A percentile compares a stretch with the other conserved stretches of the same genome.
phyloP scores from a whole-genome alignment of 257 asterid species.

The Thymus quinquecostatus region DNA sequence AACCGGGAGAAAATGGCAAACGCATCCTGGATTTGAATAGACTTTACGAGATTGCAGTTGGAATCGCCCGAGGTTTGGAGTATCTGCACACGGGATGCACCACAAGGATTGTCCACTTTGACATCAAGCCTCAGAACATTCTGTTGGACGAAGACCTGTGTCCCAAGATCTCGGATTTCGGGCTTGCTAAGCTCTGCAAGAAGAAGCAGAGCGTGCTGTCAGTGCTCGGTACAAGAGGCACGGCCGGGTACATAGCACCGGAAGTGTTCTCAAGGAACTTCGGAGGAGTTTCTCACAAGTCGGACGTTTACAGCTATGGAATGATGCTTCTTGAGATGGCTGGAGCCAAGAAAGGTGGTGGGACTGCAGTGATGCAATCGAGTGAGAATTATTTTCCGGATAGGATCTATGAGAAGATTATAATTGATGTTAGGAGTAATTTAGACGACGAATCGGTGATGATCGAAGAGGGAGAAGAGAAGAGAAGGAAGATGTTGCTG shows the following conservation, averaged over 20 bases:
- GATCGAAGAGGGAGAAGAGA: constrained; percentile 39
- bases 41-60: constrained; percentile 60
- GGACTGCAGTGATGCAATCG: background rate
- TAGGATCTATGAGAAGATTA: constrained; percentile 48
- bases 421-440: background rate
- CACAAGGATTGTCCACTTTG: constrained; percentile 63
- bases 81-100: constrained; percentile 61
- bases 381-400: constrained; percentile 29
- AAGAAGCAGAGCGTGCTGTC: constrained; percentile 43
- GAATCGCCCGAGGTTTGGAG: constrained; percentile 61
- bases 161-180: constrained; percentile 71
- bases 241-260: constrained; percentile 59
- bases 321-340: constrained; percentile 67
- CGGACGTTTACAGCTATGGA: constrained; percentile 61
- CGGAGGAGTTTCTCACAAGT: constrained; percentile 58
- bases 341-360: constrained; percentile 34
- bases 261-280: constrained; percentile 42
- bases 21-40: constrained; percentile 35
- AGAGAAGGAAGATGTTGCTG: constrained; percentile 43
- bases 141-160: constrained; percentile 62
- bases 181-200: constrained; percentile 51
- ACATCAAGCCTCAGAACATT: constrained; percentile 68
- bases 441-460: constrained; percentile 12
- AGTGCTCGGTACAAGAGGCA: constrained; percentile 42
- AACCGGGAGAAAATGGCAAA: background rate